Base-by-base conservation (phyloP, 306 rosid species). In the Sphenostylis stenocarpa region DNA sequence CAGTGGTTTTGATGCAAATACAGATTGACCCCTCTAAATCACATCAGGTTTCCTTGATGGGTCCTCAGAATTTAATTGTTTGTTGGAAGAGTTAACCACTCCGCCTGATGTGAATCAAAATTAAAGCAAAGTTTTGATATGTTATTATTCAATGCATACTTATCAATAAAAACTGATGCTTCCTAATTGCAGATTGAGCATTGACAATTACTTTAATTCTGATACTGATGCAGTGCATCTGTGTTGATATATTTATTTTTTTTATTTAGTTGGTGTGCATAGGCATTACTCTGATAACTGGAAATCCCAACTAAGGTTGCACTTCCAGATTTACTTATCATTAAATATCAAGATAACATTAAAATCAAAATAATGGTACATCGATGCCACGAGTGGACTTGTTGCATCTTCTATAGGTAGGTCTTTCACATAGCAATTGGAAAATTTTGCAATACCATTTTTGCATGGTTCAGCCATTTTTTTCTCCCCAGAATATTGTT, bases 31-130 rank as follows among this genome's bases (percentile, higher is more conserved):
- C n/a, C n/a, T n/a, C n/a, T n/a, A n/a, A n/a, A n/a, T n/a, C n/a
- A n/a, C n/a, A n/a, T n/a, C n/a, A n/a, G n/a, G n/a, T n/a, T 86
- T 84, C 82, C 62, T 81, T 43, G 92, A 84, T 57, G 90, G 84
- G 3, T 86, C 78, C 64, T 75, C 88, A 11, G 86, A 84, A 47
- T 76, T 82, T 29, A 87, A 89, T 51, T 81, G 84, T 49, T 84
- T 77, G 62, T 55, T 82, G 61, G 87, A 84, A 52, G 87, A 80
- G 73, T 51, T 84, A 11, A 72, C 75, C 72, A 57, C 85, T 72
- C 34, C 78, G 58, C 72, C 78, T 61, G 39, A 71, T 10, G 73
- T 64, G 73, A 73, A 53, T 34, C 55, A 53, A 66, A 73, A 52
- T 47, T 66, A 73, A 43, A 56, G 10, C 19, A 19, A 39, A 49